Percentiles rank a stretch among this genome's conserved stretches.
phyloP scores from a whole-genome alignment of 805 yeast genomes.

The Myxozyma mucilagina region DNA sequence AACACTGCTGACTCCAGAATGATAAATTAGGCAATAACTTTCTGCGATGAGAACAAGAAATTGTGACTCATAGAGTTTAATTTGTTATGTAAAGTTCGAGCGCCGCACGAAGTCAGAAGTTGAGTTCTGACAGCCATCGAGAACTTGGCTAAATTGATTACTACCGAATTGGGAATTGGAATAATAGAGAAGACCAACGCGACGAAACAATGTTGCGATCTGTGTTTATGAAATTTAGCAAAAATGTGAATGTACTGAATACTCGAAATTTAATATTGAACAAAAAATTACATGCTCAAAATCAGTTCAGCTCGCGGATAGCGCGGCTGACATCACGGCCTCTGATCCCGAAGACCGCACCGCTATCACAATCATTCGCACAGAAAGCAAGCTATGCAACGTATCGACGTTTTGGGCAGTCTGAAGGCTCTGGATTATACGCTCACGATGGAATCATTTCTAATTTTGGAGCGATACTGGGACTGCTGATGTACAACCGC shows the following conservation, averaged over 20 bases:
- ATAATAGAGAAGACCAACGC: neutral
- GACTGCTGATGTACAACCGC: slow-evolving; percentile 4
- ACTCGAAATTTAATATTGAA: too few relatives aligned
- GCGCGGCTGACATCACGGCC: neutral
- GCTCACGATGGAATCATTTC: neutral
- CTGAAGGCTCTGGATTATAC: neutral
- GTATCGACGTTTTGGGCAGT: slow-evolving; percentile 1
- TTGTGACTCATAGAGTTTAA: neutral
- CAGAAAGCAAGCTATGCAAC: slow-evolving; percentile 4
- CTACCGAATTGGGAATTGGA: neutral
- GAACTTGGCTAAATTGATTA: too few relatives aligned
- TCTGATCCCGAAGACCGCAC: neutral
- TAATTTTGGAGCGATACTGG: neutral
- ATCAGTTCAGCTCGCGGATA: neutral
- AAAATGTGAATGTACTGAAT: too few relatives aligned
- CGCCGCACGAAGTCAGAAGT: neutral
- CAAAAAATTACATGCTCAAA: neutral
- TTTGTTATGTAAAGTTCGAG: neutral
- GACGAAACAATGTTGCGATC: neutral
- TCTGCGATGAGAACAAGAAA: slow-evolving; percentile 1
- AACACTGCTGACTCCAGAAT: neutral
- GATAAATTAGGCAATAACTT: neutral
- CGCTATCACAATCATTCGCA: neutral
- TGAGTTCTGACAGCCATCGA: neutral
- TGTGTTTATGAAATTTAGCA: too few relatives aligned